Evolutionary conservation across 2,329 filamentous ascomycete genomes (phyloP), one percentile per base, ranked within the genome.

Genomic region (Akanthomyces dipterigenus): DNA sequence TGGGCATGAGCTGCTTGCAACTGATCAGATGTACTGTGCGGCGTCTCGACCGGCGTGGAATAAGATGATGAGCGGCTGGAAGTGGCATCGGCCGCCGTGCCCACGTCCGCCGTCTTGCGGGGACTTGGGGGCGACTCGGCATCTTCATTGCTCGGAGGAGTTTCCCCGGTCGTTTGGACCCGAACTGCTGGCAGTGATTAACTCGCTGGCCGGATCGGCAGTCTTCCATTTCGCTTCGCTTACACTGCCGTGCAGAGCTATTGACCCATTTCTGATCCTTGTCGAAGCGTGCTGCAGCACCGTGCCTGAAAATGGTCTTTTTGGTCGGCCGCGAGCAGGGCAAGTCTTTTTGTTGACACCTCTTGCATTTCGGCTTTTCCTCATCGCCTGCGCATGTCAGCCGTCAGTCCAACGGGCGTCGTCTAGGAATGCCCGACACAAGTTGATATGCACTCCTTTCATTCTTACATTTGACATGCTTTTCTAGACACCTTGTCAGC

Each of bases 191-290:
- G 24, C 6, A 6, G 60, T 62, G 6, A 62, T 53, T 16, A 53
- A 38, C 5, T 11, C 34, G 20, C 9, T 49, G 43, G 46, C n/a
- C 18, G 2, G 11, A 20, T 38, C 49, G 36, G 49, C 53, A 26
- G 56, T 20, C 16, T 54, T 20, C 64, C 67, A 45, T 36, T 5
- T 51, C 34, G 62, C 65, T 65, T 28, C 18, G 4, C 73, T 60
- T 61, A 76, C 74, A 75, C 36, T 74, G 67, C 53, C 66, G 68
- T 0, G 72, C 69, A 34, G 71, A 68, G 46, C 70, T 74, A 8
- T 70, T 72, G 8, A 75, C 73, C 74, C 73, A 75, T 60, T 71
- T 68, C 64, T 76, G 73, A 56, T 72, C 67, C 5, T 68, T 69
- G 53, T 72, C 69, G 46, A 76, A 72, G 8, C 67, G 68, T 38